Base-by-base conservation (phyloP, 192 early-diverging fungal genomes). In the Haplosporangium gracile region DNA sequence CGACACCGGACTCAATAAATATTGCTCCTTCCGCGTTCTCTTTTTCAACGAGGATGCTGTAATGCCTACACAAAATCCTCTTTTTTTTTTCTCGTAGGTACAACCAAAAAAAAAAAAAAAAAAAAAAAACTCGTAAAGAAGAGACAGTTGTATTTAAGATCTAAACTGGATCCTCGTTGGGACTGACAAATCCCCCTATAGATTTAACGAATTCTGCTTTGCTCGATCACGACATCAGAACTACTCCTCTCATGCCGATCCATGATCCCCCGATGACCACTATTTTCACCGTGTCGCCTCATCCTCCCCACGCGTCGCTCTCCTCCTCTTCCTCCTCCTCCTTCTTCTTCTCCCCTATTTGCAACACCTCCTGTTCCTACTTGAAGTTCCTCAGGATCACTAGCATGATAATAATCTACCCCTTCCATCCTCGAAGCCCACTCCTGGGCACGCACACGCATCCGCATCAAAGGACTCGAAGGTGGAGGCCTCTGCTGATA, bases 401-500 rank as follows among this genome's bases (percentile, higher is more conserved):
- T 81, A 4, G 75, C 79, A 38, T 79, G 76, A 26, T 78, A 77
- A 75, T 74, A 79, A 22, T 76, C 43, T 6, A 51, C 42, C 15
- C 60, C 72, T 5, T 80, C 72, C 40, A 73, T 53, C 18, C 38
- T 36, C 38, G 68, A 49, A 43, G 82, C 76, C 76, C 82, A 83
- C n/a, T 69, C 82, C 24, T 71, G 77, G 15, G 68, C 63, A 51
- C 47, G 68, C 22, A 16, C 38, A 22, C 75, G 38, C 42, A 65
- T 65, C n/a, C 60, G 60, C 60, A 32, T 65, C 60, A 65, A 65
- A n/a, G 39, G 53, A 34, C 49, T 75, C 22, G 53, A 75, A 75
- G 43, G 51, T 36, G 45, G 45, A 15, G 60, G 70, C 42, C 70
- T 40, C 22, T 42, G 69, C 6, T 38, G 69, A 34, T 18, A 38